Percentiles rank a stretch among this genome's conserved stretches.
These are phyloP conservation scores for Syzygium syzygioides DNA, from an alignment of 441 rosid genomes.

Conservation along the genomic window DNA sequence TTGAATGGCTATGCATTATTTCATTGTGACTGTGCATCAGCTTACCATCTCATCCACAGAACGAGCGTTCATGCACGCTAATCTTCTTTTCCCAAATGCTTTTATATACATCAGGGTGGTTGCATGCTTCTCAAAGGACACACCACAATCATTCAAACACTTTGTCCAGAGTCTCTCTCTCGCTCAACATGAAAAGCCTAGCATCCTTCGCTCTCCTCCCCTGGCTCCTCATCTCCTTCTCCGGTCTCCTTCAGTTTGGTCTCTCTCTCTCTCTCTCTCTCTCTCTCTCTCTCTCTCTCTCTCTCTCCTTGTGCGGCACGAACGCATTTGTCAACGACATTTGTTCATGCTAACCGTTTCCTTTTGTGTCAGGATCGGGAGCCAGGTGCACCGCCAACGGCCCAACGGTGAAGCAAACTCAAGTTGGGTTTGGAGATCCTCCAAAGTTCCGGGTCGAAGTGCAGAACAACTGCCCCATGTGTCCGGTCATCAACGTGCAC, in stretches of 20 bases:
- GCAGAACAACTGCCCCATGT: slow-evolving; percentile 44
- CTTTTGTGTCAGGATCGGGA: slow-evolving; percentile 10
- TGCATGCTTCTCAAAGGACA: not conserved
- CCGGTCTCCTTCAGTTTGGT: slow-evolving; percentile 6
- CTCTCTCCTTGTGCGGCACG: not conserved
- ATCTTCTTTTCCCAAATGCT: not conserved
- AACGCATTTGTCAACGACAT: not conserved
- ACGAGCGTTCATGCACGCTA: not conserved
- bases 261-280: not conserved
- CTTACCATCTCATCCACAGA: not conserved
- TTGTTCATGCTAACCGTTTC: not conserved
- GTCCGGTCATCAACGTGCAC: slow-evolving; percentile 47
- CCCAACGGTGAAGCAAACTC: slow-evolving; percentile 29
- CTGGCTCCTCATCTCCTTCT: slow-evolving; percentile 8
- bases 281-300: slow-evolving; percentile 4
- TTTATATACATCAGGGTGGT: not conserved
- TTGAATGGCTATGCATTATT: not conserved
- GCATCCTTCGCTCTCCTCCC: slow-evolving; percentile 6
- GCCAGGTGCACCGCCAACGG: slow-evolving; percentile 9
- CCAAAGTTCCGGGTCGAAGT: slow-evolving; percentile 38
- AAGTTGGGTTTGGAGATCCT: slow-evolving; percentile 20
- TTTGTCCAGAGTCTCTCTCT: not conserved
- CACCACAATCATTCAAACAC: not conserved
- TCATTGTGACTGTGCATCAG: not conserved
- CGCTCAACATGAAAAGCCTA: slow-evolving; percentile 5